Conservation (phyloP, 345 rosid species). For the Abelmoschus esculentus region DNA sequence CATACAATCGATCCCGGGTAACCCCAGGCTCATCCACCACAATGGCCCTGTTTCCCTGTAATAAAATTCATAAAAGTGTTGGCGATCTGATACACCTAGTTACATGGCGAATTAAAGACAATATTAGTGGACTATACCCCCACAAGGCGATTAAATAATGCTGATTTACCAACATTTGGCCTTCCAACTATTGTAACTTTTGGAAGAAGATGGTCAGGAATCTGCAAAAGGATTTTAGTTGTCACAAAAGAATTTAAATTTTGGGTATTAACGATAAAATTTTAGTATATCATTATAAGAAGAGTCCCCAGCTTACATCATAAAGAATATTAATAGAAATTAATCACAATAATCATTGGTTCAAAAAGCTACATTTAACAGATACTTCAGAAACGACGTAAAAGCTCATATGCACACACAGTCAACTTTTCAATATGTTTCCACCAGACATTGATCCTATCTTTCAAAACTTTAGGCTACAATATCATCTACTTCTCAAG, state of each 20-base stretch:
- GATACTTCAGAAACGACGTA: background rate
- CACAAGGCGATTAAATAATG: constrained; percentile 88
- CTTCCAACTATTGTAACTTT: constrained; percentile 88
- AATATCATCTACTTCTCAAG: too few relatives aligned
- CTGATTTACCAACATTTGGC: constrained; percentile 97
- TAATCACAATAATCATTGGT: background rate
- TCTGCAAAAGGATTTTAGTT: constrained; percentile 37
- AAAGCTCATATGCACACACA: background rate
- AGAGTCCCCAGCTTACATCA: background rate
- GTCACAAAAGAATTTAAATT: background rate
- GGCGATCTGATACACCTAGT: background rate
- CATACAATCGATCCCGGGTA: constrained; percentile 89
- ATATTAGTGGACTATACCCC: constrained; percentile 41
- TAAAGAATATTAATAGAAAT: background rate
- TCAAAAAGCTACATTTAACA: background rate
- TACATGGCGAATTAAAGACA: background rate
- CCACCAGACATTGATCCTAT: too few relatives aligned
- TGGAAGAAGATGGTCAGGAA: constrained; percentile 79
- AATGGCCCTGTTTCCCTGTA: constrained; percentile 77
- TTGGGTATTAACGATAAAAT: background rate
- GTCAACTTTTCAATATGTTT: background rate
- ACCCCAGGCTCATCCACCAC: constrained; percentile 98
- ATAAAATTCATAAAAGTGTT: background rate
- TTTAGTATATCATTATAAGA: background rate
- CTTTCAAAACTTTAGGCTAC: too few relatives aligned